Evolutionary conservation across 2,329 filamentous ascomycete genomes (phyloP), one percentile per base, ranked within the genome.

Genomic region (Trichoderma sp.): DNA sequence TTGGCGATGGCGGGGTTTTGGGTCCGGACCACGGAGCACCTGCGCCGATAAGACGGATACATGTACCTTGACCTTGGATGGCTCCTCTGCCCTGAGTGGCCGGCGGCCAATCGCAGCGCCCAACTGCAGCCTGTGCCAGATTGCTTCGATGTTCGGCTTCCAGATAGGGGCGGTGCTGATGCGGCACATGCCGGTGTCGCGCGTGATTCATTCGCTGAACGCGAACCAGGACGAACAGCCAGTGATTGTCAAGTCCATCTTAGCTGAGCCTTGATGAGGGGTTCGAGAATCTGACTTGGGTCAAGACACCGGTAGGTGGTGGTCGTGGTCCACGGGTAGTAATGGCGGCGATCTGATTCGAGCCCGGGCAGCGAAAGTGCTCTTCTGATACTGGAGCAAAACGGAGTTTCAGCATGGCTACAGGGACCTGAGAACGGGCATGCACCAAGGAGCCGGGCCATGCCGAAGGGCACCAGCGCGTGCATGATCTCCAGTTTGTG

Each of bases 101-200:
- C 44, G 15, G 19, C 63, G 67, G 54, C 74, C 74, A 76, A 76
- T 76, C 30, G 68, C 64, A 61, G 52, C 65, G 56, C 70, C 54
- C 60, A 41, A 52, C 63, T 61, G 50, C 39, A 64, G 67, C 70
- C 69, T 68, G 68, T 75, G 74, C 70, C 69, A 64, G 54, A 68
- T 54, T 30, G 58, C 30, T 58, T 44, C 57, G 58, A 56, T 19
- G 28, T 47, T 39, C 34, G 24, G 50, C 39, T 58, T 21, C 43
- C 57, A 39, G 30, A 60, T 60, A 28, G 17, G 17, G 57, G 57
- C 30, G 30, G 41, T 21, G 19, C 51, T 41, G 26, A 14, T 10
- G 24, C 41, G 12, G 52, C 64, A 66, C 64, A 66, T 63, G 64
- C 52, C 52, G 47, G 26, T 26, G 54, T 58, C 58, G 45, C 41